These are phyloP conservation scores for Botrytis hyacinthi DNA, from an alignment of 2,329 filamentous ascomycete species.

Conservation along the genomic window DNA sequence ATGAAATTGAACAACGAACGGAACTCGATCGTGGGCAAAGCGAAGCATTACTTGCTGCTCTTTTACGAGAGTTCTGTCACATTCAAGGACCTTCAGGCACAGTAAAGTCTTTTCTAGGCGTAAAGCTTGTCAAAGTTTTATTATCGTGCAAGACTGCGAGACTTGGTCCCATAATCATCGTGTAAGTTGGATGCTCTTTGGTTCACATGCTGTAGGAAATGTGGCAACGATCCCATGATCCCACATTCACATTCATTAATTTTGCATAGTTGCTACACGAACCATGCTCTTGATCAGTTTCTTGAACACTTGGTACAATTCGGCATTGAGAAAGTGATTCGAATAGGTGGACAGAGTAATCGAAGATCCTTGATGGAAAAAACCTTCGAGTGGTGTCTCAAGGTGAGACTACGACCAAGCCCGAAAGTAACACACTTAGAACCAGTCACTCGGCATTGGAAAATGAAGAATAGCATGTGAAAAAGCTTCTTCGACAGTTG, in stretches of 20 bases:
- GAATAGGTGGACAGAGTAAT: conserved; percentile 44
- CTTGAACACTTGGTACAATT: conserved; percentile 48
- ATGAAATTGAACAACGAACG: conserved; percentile 25
- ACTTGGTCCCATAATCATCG: conserved; percentile 40
- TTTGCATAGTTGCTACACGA: conserved; percentile 36
- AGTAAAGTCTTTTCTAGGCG: conserved; percentile 35
- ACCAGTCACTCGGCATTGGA: conserved; percentile 23
- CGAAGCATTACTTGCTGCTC: conserved; percentile 42
- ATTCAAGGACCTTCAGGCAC: conserved; percentile 34
- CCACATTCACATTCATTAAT: not conserved
- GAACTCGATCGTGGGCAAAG: conserved; percentile 31
- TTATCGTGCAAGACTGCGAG: conserved; percentile 39
- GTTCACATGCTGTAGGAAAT: not conserved
- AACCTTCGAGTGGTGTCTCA: conserved; percentile 30
- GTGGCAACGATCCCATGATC: not conserved
- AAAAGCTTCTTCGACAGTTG: conserved; percentile 16
- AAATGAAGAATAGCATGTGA: conserved; percentile 18
- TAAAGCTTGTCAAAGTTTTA: conserved; percentile 32
- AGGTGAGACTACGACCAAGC: conserved; percentile 24
- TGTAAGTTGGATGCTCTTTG: conserved; percentile 30
- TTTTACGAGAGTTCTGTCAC: conserved; percentile 46
- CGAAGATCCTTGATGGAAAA: conserved; percentile 27
- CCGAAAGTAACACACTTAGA: conserved; percentile 24
- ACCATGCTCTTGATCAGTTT: conserved; percentile 41
- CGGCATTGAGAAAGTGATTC: conserved; percentile 48